Evolutionary conservation across 331 rosid genomes (phyloP), one percentile per base, ranked within the genome.

Genomic region (Spiraea crenata): DNA sequence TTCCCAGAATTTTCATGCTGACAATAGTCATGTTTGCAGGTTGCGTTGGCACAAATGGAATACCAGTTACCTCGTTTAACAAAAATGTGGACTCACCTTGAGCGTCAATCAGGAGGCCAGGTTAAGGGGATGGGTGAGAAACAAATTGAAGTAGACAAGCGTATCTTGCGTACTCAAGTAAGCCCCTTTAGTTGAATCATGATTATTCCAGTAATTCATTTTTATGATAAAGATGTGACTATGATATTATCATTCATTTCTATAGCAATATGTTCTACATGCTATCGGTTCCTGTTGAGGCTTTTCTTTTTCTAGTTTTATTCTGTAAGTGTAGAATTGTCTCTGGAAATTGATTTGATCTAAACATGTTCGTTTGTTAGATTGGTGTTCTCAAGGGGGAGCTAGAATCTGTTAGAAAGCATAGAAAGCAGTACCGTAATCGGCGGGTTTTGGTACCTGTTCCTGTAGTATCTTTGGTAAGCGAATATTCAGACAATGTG

Each of bases 81-180:
- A 68, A 95, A 91, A 85, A 86, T 91, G 99, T 95, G 99, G 99
- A 85, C 88, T 76, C 99, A 89, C 81, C 97, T 95, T 82, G 99
- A 95, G 83, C 97, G 95, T 71, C 97, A 95, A 78, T 77, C 97
- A 17, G 99, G 99, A 81, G 99, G 97, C 42, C 65, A 85, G 84
- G 99, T 91, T 82, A 95, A 95, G 87, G 96, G 99, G 38, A 95
- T 91, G 99, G 99, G 99, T 76, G 99, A 95, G 85, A 95, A 95
- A 67, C 96, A 95, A 75, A 95, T 89, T 83, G 99, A 95, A 85
- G 97, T 87, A 78, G 99, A 95, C 79, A 91, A 95, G 60, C 99
- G 97, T 79, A 95, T 95, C 81, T 74, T 91, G 80, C 92, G 99
- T 38, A 78, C 90, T 82, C 96, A 95, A 83, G 99, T 95, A 86